Conservation (phyloP, 805 yeast genomes). For the Scheffersomyces lignosus region DNA sequence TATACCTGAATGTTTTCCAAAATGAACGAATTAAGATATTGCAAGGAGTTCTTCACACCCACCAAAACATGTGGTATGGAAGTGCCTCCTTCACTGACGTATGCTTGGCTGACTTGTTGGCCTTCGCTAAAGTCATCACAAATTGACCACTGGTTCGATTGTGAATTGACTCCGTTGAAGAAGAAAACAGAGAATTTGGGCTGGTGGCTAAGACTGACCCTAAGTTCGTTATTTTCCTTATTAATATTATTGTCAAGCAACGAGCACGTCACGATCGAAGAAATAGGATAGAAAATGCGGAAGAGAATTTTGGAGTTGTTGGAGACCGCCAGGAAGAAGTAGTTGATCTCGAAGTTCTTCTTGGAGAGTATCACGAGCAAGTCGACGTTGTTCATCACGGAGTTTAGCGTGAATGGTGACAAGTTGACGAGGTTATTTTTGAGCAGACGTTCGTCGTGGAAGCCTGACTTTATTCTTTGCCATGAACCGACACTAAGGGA, state of each 20-base stretch:
- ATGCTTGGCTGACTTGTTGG: constrained; percentile 74
- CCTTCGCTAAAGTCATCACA: constrained; percentile 86
- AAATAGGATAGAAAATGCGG: constrained; percentile 69
- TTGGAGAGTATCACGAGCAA: constrained; percentile 68
- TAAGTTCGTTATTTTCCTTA: constrained; percentile 46
- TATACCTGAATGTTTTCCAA: constrained; percentile 35
- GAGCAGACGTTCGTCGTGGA: constrained; percentile 39
- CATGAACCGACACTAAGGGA: constrained; percentile 76
- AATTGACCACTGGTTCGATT: constrained; percentile 70
- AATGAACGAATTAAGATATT: constrained; percentile 54
- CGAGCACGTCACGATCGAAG: constrained; percentile 59
- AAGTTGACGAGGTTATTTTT: constrained; percentile 54
- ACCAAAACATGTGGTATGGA: constrained; percentile 68
- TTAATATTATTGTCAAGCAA: constrained; percentile 48
- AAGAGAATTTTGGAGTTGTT: constrained; percentile 67
- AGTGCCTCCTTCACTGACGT: constrained; percentile 55
- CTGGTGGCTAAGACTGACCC: constrained; percentile 52
- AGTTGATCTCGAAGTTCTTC: constrained; percentile 70
- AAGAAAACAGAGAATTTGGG: constrained; percentile 82
- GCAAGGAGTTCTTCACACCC: constrained; percentile 53
- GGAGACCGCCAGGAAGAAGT: constrained; percentile 74
- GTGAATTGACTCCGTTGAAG: constrained; percentile 51
- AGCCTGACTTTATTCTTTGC: constrained; percentile 75
- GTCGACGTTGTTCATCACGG: constrained; percentile 68
- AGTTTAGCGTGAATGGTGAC: constrained; percentile 65